A percentile compares a stretch with the other conserved stretches of the same genome.
These are phyloP conservation scores for Amylocystis lapponica DNA, from an alignment of 768 basidiomycete genomes.

Conservation along the genomic window DNA sequence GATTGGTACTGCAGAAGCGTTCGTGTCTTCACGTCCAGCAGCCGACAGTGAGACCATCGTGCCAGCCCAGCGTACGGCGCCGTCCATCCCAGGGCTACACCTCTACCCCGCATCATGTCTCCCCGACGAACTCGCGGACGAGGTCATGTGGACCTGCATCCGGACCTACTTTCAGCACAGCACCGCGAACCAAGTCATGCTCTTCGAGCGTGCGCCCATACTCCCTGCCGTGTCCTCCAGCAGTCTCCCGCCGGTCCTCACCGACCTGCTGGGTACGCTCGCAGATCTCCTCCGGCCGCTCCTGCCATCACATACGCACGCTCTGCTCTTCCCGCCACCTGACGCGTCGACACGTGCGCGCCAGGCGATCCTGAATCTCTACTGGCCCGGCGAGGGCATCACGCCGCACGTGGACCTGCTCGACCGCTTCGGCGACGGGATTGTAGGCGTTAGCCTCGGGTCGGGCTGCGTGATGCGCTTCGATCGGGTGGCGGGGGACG, in stretches of 20 bases:
- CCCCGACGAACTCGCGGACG: conserved; percentile 44
- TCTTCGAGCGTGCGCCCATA: conserved; percentile 53
- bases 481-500: conserved; percentile 19
- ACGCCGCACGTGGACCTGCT: conserved; percentile 83
- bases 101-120: conserved; percentile 48
- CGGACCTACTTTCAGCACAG: conserved; percentile 46
- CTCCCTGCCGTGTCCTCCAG: conserved; percentile 12
- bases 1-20: no score
- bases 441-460: conserved; percentile 80
- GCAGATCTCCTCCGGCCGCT: conserved; percentile 41
- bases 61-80: conserved; percentile 33
- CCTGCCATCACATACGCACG: conserved; percentile 44
- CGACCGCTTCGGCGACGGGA: conserved; percentile 80
- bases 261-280: conserved; percentile 46
- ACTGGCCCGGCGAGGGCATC: conserved; percentile 87
- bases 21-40: neutral
- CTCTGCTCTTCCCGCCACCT: conserved; percentile 53
- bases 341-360: conserved; percentile 42
- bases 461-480: conserved; percentile 83
- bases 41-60: conserved; percentile 1
- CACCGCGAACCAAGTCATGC: conserved; percentile 76
- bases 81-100: conserved; percentile 62
- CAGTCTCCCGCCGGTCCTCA: conserved; percentile 53
- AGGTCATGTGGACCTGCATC: conserved; percentile 47
- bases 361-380: conserved; percentile 89